Evolutionary conservation across 495 filamentous ascomycete genomes (phyloP).

Genomic region (Monascus purpureus): DNA sequence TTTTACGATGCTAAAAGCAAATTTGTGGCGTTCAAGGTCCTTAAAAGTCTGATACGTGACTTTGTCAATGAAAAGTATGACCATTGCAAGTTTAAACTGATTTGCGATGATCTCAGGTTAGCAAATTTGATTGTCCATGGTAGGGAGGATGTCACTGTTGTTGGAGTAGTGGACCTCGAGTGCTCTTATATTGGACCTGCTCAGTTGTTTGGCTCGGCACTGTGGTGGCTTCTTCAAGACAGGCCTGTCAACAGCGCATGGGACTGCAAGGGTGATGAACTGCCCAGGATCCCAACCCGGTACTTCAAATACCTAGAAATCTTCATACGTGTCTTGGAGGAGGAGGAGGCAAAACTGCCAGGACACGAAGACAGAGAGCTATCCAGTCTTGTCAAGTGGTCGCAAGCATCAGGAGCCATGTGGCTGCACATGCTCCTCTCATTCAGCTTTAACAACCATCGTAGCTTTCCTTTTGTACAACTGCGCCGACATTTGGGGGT

Average conservation of each 20-base stretch:
- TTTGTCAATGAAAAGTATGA: constrained; percentile 8
- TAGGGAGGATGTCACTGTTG: constrained; percentile 7
- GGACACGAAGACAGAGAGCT: constrained; percentile 9
- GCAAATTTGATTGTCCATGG: constrained; percentile 12
- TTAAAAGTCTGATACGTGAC: constrained; percentile 4
- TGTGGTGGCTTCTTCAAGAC: constrained; percentile 10
- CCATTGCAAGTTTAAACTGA: constrained; percentile 8
- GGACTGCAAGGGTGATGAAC: constrained; percentile 7
- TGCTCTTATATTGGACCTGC: constrained; percentile 13
- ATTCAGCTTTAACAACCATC: constrained; percentile 7
- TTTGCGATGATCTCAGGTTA: constrained; percentile 13
- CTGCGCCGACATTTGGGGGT: constrained; percentile 7
- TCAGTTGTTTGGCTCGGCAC: constrained; percentile 10
- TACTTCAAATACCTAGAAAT: constrained; percentile 11
- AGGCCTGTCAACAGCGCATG: constrained; percentile 3
- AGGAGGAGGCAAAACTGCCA: constrained; percentile 3
- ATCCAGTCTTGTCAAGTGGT: constrained; percentile 12
- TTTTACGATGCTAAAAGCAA: constrained; percentile 7
- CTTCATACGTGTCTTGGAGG: constrained; percentile 9
- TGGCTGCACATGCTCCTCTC: constrained; percentile 15
- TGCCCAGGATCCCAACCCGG: constrained; percentile 4
- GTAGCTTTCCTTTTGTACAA: constrained; percentile 6
- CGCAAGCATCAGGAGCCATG: constrained; percentile 16
- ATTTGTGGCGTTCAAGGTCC: constrained; percentile 6
- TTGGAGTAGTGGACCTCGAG: constrained; percentile 13